Evolutionary conservation across 2,329 filamentous ascomycete genomes (phyloP).

Genomic region (Aurifilum marmelostoma): DNA sequence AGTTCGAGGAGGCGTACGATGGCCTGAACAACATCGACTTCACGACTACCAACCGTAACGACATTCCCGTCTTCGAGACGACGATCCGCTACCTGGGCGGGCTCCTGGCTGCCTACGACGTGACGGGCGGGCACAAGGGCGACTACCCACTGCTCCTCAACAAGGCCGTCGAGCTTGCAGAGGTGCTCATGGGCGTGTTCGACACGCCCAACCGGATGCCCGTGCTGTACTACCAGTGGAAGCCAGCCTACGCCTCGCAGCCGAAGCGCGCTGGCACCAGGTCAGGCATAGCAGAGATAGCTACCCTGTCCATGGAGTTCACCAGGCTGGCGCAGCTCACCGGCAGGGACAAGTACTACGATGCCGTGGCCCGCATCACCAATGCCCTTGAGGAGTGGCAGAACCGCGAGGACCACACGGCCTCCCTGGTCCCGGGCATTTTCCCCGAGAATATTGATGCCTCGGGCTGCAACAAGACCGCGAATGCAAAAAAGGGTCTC

Average conservation of each 20-base stretch:
- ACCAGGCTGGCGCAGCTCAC: constrained; percentile 87
- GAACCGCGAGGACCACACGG: constrained; percentile 58
- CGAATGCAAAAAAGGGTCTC: constrained; percentile 35
- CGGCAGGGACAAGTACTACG: constrained; percentile 80
- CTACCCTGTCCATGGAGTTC: constrained; percentile 84
- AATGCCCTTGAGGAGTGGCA: constrained; percentile 78
- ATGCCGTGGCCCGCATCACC: constrained; percentile 84
- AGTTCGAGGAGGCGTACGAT: constrained; percentile 78
- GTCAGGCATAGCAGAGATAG: constrained; percentile 71
- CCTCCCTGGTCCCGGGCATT: constrained; percentile 66
- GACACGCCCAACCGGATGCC: constrained; percentile 96
- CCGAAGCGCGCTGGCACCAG: constrained; percentile 62
- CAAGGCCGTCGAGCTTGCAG: constrained; percentile 79
- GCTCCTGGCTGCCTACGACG: constrained; percentile 81
- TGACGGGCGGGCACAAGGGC: constrained; percentile 65
- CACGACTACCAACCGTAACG: constrained; percentile 62
- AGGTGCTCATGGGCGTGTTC: constrained; percentile 80
- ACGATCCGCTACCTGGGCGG: constrained; percentile 91
- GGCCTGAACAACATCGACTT: constrained; percentile 80
- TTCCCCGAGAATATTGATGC: constrained; percentile 80
- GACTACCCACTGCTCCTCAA: constrained; percentile 69
- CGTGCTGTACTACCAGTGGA: constrained; percentile 78
- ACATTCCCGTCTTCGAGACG: constrained; percentile 92
- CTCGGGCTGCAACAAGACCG: constrained; percentile 72
- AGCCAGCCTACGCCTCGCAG: constrained; percentile 64